Conservation (phyloP, 129 eudicot genomes). For the Pittosporum tobira region DNA sequence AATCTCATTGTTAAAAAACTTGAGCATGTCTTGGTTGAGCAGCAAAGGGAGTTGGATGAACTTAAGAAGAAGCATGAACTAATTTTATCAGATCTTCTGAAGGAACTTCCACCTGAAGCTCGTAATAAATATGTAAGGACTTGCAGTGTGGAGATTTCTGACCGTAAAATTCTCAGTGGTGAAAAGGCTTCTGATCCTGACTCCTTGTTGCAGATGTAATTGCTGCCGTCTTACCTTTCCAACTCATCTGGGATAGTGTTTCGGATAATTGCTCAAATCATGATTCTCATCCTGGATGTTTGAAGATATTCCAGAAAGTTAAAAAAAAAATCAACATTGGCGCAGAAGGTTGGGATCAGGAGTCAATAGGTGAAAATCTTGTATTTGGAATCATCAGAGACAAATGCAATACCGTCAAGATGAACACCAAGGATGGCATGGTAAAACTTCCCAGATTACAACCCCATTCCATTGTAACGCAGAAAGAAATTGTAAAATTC, state of each 20-base stretch:
- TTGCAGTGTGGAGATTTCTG: conserved; percentile 28
- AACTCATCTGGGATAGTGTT: conserved; percentile 22
- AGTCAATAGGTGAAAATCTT: conserved; percentile 17
- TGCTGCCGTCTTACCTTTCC: conserved; percentile 16
- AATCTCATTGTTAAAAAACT: conserved; percentile 39
- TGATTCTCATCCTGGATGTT: conserved; percentile 13
- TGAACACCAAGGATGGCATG: conserved; percentile 20
- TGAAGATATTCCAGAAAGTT: conserved; percentile 24
- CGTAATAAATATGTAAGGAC: conserved; percentile 35
- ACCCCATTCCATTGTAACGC: too few relatives aligned
- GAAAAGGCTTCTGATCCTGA: conserved; percentile 3
- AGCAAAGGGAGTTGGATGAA: conserved; percentile 66
- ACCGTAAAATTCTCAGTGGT: neutral
- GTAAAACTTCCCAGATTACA: too few relatives aligned
- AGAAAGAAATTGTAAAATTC: conserved; percentile 3
- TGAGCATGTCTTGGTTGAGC: conserved; percentile 46
- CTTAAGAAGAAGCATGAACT: conserved; percentile 55
- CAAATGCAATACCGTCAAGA: conserved; percentile 19
- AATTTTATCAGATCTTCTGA: conserved; percentile 40
- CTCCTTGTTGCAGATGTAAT: conserved; percentile 28
- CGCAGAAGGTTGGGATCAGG: conserved; percentile 15
- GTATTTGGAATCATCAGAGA: conserved; percentile 16
- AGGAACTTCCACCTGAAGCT: conserved; percentile 44
- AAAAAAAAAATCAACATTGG: conserved; percentile 11
- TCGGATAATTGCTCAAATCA: conserved; percentile 10